phyloP scores from a whole-genome alignment of 1,284 basidiomycete species.

The Leccinum griseonigrum region DNA sequence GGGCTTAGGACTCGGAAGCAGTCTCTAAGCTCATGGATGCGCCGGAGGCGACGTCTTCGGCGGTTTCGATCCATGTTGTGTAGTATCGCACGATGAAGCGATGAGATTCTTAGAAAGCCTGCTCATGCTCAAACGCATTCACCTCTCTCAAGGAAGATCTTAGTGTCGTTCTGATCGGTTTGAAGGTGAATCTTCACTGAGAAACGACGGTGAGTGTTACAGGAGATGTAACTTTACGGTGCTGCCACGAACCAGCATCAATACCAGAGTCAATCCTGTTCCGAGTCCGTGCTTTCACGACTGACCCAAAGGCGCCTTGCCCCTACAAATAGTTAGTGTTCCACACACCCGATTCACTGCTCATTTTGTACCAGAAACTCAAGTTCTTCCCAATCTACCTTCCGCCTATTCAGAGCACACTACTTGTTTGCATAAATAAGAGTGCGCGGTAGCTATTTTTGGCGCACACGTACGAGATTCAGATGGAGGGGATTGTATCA shows the following conservation, averaged over 20 bases:
- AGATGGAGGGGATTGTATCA: no score
- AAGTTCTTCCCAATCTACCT: slow-evolving; percentile 82
- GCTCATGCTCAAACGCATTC: slow-evolving; percentile 66
- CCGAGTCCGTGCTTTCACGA: slow-evolving; percentile 80
- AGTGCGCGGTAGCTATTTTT: no score
- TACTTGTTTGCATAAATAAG: no score
- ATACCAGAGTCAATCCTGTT: slow-evolving; percentile 73
- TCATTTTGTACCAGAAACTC: slow-evolving; percentile 58
- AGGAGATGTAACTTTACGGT: background rate
- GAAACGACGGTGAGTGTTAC: background rate
- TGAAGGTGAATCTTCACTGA: slow-evolving; percentile 86
- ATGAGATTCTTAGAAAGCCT: slow-evolving; percentile 64
- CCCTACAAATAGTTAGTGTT: slow-evolving; percentile 49
- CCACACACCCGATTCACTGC: background rate
- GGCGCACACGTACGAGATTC: no score
- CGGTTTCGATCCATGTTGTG: slow-evolving; percentile 78
- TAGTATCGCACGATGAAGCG: slow-evolving; percentile 91
- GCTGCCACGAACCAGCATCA: slow-evolving; percentile 57
- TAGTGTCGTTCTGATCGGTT: slow-evolving; percentile 76
- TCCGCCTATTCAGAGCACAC: slow-evolving; percentile 60
- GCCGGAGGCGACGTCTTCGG: slow-evolving; percentile 48
- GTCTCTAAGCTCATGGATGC: slow-evolving; percentile 45
- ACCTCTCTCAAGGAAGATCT: slow-evolving; percentile 85
- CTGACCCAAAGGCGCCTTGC: slow-evolving; percentile 90
- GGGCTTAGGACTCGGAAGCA: slow-evolving; percentile 24